phyloP scores from a whole-genome alignment of 164 flowering plant genomes.

The Piper longum region DNA sequence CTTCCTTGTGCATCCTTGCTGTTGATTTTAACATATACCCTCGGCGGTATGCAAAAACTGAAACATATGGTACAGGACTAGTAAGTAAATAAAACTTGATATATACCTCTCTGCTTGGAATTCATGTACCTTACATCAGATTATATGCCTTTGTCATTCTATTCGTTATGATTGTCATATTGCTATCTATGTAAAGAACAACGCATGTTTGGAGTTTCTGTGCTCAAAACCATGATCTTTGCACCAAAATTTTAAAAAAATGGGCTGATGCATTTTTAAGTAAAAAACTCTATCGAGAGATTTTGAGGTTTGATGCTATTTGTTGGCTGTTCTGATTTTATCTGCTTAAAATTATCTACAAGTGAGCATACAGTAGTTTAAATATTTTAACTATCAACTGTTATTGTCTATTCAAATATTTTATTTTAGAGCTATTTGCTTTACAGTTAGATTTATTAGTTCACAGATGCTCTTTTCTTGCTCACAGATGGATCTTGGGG shows the following conservation, averaged over 20 bases:
- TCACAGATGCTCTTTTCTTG: neutral
- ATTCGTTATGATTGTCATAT: neutral
- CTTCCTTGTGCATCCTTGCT: slow-evolving; percentile 83
- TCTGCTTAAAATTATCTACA: no score
- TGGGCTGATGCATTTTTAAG: no score
- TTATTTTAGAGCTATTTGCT: neutral
- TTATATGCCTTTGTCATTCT: neutral
- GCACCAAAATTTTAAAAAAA: no score
- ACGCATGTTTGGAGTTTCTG: no score
- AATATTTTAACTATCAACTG: no score
- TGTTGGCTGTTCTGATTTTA: no score
- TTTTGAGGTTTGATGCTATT: no score
- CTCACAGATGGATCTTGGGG: slow-evolving; percentile 91
- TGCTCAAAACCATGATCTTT: no score
- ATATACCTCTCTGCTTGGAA: neutral
- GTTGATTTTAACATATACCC: slow-evolving; percentile 91
- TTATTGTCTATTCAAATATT: neutral
- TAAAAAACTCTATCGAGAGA: no score
- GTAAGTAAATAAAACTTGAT: slow-evolving; percentile 21
- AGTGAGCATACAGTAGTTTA: no score
- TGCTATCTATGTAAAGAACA: no score
- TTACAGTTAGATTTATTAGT: neutral
- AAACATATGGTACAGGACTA: slow-evolving; percentile 83
- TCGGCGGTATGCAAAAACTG: slow-evolving; percentile 87
- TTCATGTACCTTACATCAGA: neutral